Evolutionary conservation across 768 basidiomycete species (phyloP).

Genomic region (Royoungia palumana): DNA sequence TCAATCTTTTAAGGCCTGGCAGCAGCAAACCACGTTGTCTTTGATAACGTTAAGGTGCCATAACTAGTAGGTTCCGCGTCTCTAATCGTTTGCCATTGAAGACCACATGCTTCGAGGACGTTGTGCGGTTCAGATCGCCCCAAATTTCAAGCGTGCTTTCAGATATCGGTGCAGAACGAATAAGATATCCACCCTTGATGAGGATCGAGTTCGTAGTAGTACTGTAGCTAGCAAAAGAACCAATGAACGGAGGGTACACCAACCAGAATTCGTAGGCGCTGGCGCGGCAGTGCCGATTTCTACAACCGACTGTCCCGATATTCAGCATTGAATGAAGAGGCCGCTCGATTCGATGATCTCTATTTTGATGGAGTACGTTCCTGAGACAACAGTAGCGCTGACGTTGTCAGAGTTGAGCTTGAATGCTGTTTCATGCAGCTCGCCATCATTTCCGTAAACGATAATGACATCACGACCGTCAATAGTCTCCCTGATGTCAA

Average conservation of each 20-base stretch:
- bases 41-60: constrained; percentile 36
- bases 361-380: constrained; percentile 34
- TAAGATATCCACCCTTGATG: constrained; percentile 47
- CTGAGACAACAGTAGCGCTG: constrained; percentile 19
- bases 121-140: constrained; percentile 44
- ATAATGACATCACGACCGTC: constrained; percentile 47
- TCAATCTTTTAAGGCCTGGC: constrained; percentile 18
- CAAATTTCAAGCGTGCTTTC: constrained; percentile 39
- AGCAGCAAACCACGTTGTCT: constrained; percentile 10
- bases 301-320: constrained; percentile 45
- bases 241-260: constrained; percentile 37
- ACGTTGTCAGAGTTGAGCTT: constrained; percentile 28
- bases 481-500: constrained; percentile 40
- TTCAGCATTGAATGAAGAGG: constrained; percentile 44
- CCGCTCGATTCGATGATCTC: constrained; percentile 32
- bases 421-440: constrained; percentile 50
- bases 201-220: constrained; percentile 43
- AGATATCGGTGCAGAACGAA: constrained; percentile 38
- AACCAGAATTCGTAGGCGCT: constrained; percentile 54
- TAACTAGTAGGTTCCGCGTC: constrained; percentile 38
- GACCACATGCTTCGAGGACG: constrained; percentile 37
- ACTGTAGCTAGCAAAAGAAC: constrained; percentile 33
- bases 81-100: constrained; percentile 41
- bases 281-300: constrained; percentile 40
- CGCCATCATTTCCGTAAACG: constrained; percentile 45